Evolutionary conservation across 1,284 basidiomycete species (phyloP), one percentile per base, ranked within the genome.

Genomic region (Jaminaea rosea): DNA sequence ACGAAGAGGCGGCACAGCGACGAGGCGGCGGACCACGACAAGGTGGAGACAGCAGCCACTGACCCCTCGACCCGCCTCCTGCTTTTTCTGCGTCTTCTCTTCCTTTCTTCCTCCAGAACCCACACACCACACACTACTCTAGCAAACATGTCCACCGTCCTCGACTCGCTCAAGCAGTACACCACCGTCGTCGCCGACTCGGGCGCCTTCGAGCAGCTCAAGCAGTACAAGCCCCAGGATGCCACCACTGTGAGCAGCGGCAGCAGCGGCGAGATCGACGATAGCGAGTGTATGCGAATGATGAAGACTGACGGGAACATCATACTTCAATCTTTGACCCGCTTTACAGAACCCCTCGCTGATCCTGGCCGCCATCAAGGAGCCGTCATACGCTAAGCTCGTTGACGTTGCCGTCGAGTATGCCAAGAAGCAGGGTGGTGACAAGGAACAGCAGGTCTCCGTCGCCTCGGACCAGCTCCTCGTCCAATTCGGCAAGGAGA

Each of bases 401-500:
- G 87, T 98, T 72, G 83, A 93, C 71, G 79, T 78, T 44, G 92
- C 93, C 58, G 80, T 96, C 71, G 76, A 82, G 61, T 84, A 83
- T 77, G 93, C 81, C 67, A 93, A 93, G 79, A 65, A 79, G 65
- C 86, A 92, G 78, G 85, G 67, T 53, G 58, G 52, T 50, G 68
- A 63, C 70, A 65, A 60, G 56, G 39, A 60, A 27, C 58, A 63
- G 59, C 60, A 60, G 58, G 55, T 71, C 52, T 63, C 61, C 82
- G 85, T 82, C 62, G 90, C 92, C 55, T 79, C 85, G 56, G 93
- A 98, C 78, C 84, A 88, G 65, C 82, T 98, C 64, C 87, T 91
- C 65, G 89, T 97, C 71, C 90, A 89, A 76, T 99, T 99, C 77
- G 93, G 93, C 67, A 86, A 84, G 77, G 90, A 88, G 79, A 97